Evolutionary conservation across 2,329 filamentous ascomycete species (phyloP), one percentile per base, ranked within the genome.

Genomic region (Beauveria brongniartii): DNA sequence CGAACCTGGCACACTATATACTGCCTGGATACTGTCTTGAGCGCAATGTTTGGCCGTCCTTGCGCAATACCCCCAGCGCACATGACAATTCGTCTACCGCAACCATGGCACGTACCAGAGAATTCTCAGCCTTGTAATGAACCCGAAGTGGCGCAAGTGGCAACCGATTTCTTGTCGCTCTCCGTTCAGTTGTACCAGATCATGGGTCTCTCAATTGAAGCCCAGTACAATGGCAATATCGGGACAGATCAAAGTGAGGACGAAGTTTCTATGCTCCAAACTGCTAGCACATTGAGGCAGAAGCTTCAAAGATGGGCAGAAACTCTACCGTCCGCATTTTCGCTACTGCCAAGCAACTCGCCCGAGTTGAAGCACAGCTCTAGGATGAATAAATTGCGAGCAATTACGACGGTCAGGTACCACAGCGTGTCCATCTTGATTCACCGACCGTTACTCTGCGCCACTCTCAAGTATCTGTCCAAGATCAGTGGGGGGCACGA

Each of bases 31-130:
- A 8, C 62, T 9, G 61, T 64, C 9, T 65, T 81, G 51, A 80
- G 79, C 64, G 80, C 82, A 75, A 81, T 78, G 0, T 79, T 81
- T 63, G 80, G 79, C 2, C 70, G 80, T 0, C 80, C 80, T 0
- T 69, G 73, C 1, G 69, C 74, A 0, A 80, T 82, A 20, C 75
- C 77, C 1, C 73, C 79, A 3, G 71, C 71, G 41, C 77, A 78
- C 44, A 68, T 80, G 47, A 57, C 44, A 71, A 71, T 55, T 64
- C 78, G 1, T 69, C 73, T 20, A 18, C 55, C 55, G 62, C 77
- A 9, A 75, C 76, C n/a, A 2, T 62, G 55, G 61, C 50, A 6
- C 24, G 12, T 52, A 12, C n/a, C 50, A 5, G 50, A 24, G n/a
- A 50, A n/a, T 6, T 4, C 1, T 14, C 40, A 41, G 14, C 47